Base-by-base conservation (phyloP, 805 yeast genomes). In the Yamadazyma phyllophila region DNA sequence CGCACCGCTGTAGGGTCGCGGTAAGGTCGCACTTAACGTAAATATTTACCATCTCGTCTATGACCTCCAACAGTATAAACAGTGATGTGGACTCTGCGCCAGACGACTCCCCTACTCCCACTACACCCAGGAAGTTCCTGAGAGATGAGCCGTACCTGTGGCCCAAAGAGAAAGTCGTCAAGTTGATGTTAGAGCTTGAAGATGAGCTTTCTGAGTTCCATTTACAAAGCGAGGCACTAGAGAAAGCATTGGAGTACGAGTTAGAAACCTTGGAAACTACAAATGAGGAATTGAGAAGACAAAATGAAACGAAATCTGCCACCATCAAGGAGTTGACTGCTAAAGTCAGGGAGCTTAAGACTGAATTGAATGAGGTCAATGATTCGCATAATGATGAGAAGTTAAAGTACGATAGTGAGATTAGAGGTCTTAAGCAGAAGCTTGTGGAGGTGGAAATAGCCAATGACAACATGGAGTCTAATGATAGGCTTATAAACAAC, bases 211-310 rank as follows among this genome's bases (percentile, higher is more conserved):
- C 52, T 16, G 77, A 73, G 47, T 73, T 72, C 48, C 76, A 71
- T 47, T 73, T 67, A 33, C 67, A 74, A 3, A 67, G 73, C 46
- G 68, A 62, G 43, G 78, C 73, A 37, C 57, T 73, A 27, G 78
- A 74, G 45, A 70, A 60, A 40, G 76, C 74, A 0, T 58, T 73
- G 35, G 78, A 73, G 47, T 66, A 62, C n/a, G 78, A 73, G 46
- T 58, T 73, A 15, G 62, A 61, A 37, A 62, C 54, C 8, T 50
- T 67, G 14, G 77, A 71, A 43, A 14, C 48, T 3, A 49, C 53
- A 7, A 66, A 66, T 38, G 43, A 46, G 1, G 31, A 47, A 3
- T 47, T 67, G 20, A 44, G 46, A 11, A 36, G 46, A 2, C 50
- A 31, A 10, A 30, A 57, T 12, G 51, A 54, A 16, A 35, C 14